These are phyloP conservation scores for Lasiosphaeriaceae sp. DNA, from an alignment of 495 filamentous ascomycete species.

Conservation along the genomic window DNA sequence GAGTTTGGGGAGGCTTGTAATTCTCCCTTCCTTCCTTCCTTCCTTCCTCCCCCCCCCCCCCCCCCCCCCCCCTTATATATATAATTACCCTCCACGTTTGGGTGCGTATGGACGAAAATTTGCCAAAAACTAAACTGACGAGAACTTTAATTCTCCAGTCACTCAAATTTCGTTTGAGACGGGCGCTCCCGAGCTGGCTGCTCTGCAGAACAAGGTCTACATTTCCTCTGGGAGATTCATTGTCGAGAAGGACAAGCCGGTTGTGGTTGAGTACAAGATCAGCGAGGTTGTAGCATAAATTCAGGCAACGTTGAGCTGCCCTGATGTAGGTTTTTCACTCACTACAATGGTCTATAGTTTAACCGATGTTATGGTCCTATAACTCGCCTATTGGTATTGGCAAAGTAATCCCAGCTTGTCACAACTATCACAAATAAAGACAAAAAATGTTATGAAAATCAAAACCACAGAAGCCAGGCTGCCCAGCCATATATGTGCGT, in stretches of 20 bases:
- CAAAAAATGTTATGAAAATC: too few relatives aligned
- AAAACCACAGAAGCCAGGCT: neutral
- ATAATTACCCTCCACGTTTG: too few relatives aligned
- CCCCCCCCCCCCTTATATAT: too few relatives aligned
- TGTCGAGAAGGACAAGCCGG: constrained; percentile 48
- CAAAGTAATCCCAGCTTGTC: too few relatives aligned
- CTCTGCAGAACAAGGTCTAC: constrained; percentile 49
- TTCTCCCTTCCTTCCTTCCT: neutral
- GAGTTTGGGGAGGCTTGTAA: constrained; percentile 54
- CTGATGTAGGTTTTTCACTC: too few relatives aligned
- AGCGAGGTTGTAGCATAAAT: constrained; percentile 44
- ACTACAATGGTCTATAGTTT: too few relatives aligned
- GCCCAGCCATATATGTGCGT: neutral
- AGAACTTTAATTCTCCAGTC: constrained; percentile 30
- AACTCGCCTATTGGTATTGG: too few relatives aligned
- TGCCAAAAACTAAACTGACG: neutral
- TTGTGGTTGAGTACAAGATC: constrained; percentile 57
- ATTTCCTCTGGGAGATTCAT: constrained; percentile 54
- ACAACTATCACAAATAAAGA: too few relatives aligned
- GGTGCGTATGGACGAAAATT: too few relatives aligned
- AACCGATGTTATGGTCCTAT: too few relatives aligned
- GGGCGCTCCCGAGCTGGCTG: constrained; percentile 46
- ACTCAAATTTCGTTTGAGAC: constrained; percentile 54
- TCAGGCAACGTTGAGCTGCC: too few relatives aligned
- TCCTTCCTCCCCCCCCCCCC: too few relatives aligned